Evolutionary conservation across 257 asterid genomes (phyloP).

Genomic region (Capsicum pubescens): DNA sequence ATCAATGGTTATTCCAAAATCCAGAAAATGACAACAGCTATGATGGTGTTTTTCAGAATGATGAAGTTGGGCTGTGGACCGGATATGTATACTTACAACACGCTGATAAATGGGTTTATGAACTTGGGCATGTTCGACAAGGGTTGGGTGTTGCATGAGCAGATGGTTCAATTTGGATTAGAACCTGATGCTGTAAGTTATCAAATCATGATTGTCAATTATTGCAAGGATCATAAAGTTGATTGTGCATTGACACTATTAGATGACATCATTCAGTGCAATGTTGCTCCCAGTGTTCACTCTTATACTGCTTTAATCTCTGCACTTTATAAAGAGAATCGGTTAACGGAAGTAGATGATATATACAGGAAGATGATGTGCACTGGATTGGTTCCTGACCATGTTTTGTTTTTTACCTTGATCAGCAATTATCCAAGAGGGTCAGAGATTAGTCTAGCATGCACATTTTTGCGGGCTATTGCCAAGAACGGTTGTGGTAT

Average conservation of each 20-base stretch:
- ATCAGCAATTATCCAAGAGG: slow-evolving; percentile 50
- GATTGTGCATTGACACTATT: slow-evolving; percentile 52
- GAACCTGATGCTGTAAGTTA: slow-evolving; percentile 55
- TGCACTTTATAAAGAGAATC: slow-evolving; percentile 58
- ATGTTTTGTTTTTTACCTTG: slow-evolving; percentile 60
- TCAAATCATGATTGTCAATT: slow-evolving; percentile 59
- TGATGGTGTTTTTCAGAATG: slow-evolving; percentile 64
- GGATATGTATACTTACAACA: slow-evolving; percentile 56
- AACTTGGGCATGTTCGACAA: slow-evolving; percentile 52
- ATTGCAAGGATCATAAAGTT: slow-evolving; percentile 52
- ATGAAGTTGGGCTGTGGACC: slow-evolving; percentile 56
- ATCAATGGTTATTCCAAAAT: slow-evolving; percentile 57
- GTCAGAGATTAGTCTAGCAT: slow-evolving; percentile 51
- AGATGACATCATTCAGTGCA: slow-evolving; percentile 41
- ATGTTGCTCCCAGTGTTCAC: slow-evolving; percentile 55
- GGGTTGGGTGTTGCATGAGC: slow-evolving; percentile 45
- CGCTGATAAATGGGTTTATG: slow-evolving; percentile 58
- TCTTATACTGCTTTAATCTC: slow-evolving; percentile 56
- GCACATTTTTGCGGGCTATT: slow-evolving; percentile 50
- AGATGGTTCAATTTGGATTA: slow-evolving; percentile 55
- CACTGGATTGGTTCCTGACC: slow-evolving; percentile 61
- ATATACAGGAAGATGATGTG: slow-evolving; percentile 51
- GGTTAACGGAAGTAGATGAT: slow-evolving; percentile 41
- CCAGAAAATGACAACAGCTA: slow-evolving; percentile 64
- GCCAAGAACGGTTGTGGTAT: slow-evolving; percentile 50